Conservation (phyloP, 1,284 basidiomycete species). For the Fistulinella staudtii region DNA sequence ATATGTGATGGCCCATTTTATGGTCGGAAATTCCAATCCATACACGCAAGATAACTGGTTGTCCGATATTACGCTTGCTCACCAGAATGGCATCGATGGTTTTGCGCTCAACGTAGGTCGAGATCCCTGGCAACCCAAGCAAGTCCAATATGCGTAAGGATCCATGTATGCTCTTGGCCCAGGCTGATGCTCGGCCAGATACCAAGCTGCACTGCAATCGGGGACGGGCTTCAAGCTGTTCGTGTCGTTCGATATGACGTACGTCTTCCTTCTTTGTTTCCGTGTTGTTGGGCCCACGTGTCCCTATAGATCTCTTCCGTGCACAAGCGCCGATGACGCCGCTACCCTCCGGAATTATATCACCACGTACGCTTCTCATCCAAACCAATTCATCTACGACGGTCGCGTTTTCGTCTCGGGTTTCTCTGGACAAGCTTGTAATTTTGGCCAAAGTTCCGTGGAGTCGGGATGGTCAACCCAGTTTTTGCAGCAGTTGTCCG, state of each 20-base stretch:
- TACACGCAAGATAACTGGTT: conserved; percentile 58
- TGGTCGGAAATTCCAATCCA: conserved; percentile 65
- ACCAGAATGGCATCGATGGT: conserved; percentile 58
- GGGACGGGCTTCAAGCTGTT: conserved; percentile 71
- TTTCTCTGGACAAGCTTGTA: conserved; percentile 75
- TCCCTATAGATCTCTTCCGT: conserved; percentile 49
- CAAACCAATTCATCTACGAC: conserved; percentile 61
- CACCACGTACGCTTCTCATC: conserved; percentile 50
- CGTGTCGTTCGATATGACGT: conserved; percentile 79
- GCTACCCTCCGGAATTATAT: conserved; percentile 57
- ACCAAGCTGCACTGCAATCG: conserved; percentile 51
- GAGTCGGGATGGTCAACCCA: conserved; percentile 55
- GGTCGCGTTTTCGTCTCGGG: conserved; percentile 67
- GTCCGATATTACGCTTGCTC: conserved; percentile 54
- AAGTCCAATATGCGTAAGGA: conserved; percentile 64
- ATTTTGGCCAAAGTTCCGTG: conserved; percentile 56
- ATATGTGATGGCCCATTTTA: conserved; percentile 51
- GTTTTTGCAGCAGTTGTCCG: conserved; percentile 48
- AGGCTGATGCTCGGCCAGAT: conserved; percentile 26
- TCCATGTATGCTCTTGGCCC: neutral
- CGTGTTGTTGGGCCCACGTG: conserved; percentile 2
- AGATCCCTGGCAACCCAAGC: conserved; percentile 62
- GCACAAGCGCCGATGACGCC: conserved; percentile 51
- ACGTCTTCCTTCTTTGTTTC: conserved; percentile 18
- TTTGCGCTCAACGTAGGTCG: conserved; percentile 66